Percentiles rank a stretch among this genome's conserved stretches.
phyloP scores from a whole-genome alignment of 2,329 filamentous ascomycete genomes.

The Elsinoe necatrix region DNA sequence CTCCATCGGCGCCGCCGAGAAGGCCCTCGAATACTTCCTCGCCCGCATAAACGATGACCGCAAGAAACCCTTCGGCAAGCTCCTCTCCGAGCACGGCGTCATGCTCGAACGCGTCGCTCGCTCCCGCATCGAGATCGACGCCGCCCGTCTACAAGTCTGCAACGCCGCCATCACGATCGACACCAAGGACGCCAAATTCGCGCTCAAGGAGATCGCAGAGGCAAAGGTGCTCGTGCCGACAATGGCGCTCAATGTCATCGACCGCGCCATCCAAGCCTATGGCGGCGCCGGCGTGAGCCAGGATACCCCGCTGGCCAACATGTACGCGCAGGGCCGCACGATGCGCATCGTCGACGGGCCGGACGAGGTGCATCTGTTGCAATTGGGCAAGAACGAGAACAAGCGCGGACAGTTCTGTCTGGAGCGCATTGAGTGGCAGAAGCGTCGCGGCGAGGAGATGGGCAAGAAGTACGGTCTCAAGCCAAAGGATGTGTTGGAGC shows the following conservation, averaged over 20 bases:
- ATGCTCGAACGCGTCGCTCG: constrained; percentile 92
- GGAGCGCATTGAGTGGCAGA: constrained; percentile 56
- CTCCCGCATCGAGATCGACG: constrained; percentile 87
- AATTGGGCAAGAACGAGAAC: constrained; percentile 75
- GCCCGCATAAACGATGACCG: constrained; percentile 84
- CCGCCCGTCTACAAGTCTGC: constrained; percentile 78
- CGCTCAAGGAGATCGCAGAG: constrained; percentile 86
- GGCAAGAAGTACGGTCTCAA: constrained; percentile 50
- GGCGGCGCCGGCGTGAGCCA: constrained; percentile 86
- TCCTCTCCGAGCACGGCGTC: constrained; percentile 79
- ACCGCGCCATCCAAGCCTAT: constrained; percentile 87
- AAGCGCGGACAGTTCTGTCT: constrained; percentile 53
- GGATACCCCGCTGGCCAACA: constrained; percentile 78
- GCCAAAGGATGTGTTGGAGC: constrained; percentile 34
- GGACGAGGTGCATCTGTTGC: constrained; percentile 86
- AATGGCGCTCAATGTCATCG: constrained; percentile 76
- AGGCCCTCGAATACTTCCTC: constrained; percentile 89
- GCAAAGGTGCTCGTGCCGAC: constrained; percentile 87
- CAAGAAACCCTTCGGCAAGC: constrained; percentile 87
- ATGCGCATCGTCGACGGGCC: constrained; percentile 60
- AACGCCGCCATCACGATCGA: constrained; percentile 97
- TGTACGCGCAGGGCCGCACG: constrained; percentile 31
- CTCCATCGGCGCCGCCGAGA: constrained; percentile 80
- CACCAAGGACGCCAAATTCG: constrained; percentile 74
- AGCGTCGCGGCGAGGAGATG: constrained; percentile 55